These are phyloP conservation scores for Fusarium ambrosium DNA, from an alignment of 2,329 filamentous ascomycete genomes.

Conservation along the genomic window DNA sequence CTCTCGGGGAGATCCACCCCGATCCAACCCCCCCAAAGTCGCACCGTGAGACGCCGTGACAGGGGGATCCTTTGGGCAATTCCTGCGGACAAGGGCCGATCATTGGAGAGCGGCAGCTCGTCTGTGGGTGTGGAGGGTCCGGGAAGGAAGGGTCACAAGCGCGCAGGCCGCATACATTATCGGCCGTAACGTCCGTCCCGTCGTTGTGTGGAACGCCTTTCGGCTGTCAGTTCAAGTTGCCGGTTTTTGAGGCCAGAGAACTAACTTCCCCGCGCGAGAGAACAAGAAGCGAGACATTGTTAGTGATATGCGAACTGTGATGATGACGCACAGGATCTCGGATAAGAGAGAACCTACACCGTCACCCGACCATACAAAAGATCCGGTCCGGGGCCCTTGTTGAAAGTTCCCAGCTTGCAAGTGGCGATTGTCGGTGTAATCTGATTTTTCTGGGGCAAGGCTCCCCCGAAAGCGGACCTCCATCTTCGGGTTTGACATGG, in stretches of 20 bases:
- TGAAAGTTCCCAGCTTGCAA: not conserved
- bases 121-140: constrained; percentile 9
- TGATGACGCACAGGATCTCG: constrained; percentile 16
- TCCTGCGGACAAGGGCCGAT: constrained; percentile 2
- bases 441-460: constrained; percentile 1
- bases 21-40: constrained; percentile 22
- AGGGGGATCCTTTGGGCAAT: constrained; percentile 14
- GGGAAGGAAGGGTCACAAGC: constrained; percentile 31
- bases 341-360: not conserved
- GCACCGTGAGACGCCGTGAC: constrained; percentile 4
- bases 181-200: not conserved
- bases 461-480: constrained; percentile 36
- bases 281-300: constrained; percentile 18
- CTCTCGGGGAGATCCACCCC: constrained; percentile 8
- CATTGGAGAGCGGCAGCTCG: constrained; percentile 7
- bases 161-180: constrained; percentile 14
- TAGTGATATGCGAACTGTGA: constrained; percentile 6
- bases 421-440: constrained; percentile 26
- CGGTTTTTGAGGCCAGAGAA: not conserved
- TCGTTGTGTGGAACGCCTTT: constrained; percentile 5
- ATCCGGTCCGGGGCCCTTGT: not conserved
- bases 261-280: not conserved
- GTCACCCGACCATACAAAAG: constrained; percentile 10
- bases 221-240: not conserved
- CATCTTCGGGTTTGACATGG: constrained; percentile 7